Conservation (phyloP, 495 filamentous ascomycete species). For the Bombardia bombarda region DNA sequence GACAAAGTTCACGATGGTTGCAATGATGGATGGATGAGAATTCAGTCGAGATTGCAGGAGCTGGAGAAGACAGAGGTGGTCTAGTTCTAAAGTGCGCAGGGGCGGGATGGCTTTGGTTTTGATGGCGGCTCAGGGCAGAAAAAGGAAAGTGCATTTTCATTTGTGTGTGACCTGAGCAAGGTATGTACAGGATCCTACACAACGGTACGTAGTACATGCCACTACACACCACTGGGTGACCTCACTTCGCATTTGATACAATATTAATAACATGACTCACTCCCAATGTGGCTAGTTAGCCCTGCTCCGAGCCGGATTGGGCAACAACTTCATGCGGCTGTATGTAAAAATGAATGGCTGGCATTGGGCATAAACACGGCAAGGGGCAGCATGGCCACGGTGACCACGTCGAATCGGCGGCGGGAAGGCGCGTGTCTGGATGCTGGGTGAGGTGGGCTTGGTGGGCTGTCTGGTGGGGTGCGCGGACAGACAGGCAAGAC, state of each 20-base stretch:
- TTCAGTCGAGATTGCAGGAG: neutral
- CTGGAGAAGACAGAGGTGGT: neutral
- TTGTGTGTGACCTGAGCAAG: no score
- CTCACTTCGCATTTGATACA: slow-evolving; percentile 1
- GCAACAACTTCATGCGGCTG: neutral
- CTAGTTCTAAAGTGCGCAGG: neutral
- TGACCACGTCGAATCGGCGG: slow-evolving; percentile 22
- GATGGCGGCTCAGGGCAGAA: neutral
- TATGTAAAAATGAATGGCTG: slow-evolving; percentile 12
- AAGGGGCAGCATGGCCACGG: slow-evolving; percentile 10
- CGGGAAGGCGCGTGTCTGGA: no score
- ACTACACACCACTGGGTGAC: neutral
- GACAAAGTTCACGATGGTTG: neutral
- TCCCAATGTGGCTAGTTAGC: slow-evolving; percentile 18
- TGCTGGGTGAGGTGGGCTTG: neutral
- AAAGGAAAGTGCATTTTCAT: neutral
- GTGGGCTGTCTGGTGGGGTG: neutral
- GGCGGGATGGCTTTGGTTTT: neutral
- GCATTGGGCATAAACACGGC: slow-evolving; percentile 21
- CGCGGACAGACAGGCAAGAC: slow-evolving; percentile 1
- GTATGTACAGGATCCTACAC: no score
- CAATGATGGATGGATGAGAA: neutral
- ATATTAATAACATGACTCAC: slow-evolving; percentile 18
- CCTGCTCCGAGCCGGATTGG: slow-evolving; percentile 13
- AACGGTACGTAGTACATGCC: neutral